A percentile compares a stretch with the other conserved stretches of the same genome.
Evolutionary conservation across 192 early-diverging fungal genomes (phyloP).

Genomic region (Linnemannia schmuckeri): DNA sequence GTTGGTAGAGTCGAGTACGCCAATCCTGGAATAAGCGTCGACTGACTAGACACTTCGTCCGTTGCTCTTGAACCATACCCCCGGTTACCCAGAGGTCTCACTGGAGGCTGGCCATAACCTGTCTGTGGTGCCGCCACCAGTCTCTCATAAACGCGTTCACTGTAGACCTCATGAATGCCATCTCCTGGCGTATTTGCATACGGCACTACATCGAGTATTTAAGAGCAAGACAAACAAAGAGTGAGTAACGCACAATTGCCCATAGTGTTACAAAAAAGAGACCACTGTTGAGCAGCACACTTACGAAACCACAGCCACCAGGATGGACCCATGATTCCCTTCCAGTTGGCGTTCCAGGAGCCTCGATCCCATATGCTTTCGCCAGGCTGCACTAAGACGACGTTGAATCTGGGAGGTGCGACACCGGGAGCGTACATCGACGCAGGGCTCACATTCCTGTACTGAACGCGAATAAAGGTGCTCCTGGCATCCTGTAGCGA

Average conservation of each 20-base stretch:
- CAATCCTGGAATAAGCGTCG: conserved; percentile 12
- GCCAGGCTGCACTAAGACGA: conserved; percentile 48
- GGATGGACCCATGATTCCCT: conserved; percentile 61
- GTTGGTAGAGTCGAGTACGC: neutral
- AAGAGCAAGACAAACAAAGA: neutral
- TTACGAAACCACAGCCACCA: conserved; percentile 67
- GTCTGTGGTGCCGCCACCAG: neutral
- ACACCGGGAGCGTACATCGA: conserved; percentile 19
- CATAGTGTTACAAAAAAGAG: neutral
- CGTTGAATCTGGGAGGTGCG: conserved; percentile 36
- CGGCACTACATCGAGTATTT: conserved; percentile 11
- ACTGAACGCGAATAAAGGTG: conserved; percentile 43
- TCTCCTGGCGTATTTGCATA: conserved; percentile 45
- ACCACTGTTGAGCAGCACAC: neutral
- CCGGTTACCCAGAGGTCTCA: neutral
- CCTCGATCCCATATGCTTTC: conserved; percentile 61
- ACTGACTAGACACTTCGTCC: conserved; percentile 19
- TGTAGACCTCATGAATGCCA: conserved; percentile 46
- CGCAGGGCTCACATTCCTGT: conserved; percentile 22
- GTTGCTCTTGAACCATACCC: conserved; percentile 1
- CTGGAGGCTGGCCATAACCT: neutral
- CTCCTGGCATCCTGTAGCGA: conserved; percentile 38
- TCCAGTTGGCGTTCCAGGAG: conserved; percentile 59
- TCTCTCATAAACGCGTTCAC: conserved; percentile 15
- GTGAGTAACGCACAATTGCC: neutral